These are phyloP conservation scores for Leccinellum albellum DNA, from an alignment of 768 basidiomycete species.

Conservation along the genomic window DNA sequence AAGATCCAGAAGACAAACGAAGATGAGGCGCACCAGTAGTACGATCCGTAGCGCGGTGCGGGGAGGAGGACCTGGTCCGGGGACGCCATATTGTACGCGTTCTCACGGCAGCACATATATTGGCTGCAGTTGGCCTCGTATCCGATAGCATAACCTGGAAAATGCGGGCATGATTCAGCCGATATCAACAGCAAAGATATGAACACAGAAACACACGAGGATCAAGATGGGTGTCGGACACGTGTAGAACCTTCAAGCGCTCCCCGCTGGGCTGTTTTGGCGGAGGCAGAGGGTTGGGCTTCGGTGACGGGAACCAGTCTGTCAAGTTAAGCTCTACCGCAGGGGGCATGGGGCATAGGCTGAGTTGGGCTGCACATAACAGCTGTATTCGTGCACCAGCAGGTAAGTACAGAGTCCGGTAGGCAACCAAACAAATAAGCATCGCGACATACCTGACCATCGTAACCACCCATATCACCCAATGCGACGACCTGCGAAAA, in stretches of 20 bases:
- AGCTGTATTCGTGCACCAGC: constrained; percentile 1
- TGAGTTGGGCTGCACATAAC: constrained; percentile 37
- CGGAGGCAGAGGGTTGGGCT: constrained; percentile 43
- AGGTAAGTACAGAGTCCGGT: background rate
- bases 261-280: constrained; percentile 41
- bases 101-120: constrained; percentile 59
- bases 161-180: background rate
- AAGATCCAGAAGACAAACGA: too few species aligned
- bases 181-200: too few species aligned
- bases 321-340: constrained; percentile 42
- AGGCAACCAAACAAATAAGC: background rate
- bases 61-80: constrained; percentile 47
- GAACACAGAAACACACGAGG: constrained; percentile 35
- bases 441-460: constrained; percentile 40
- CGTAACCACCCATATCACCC: constrained; percentile 45
- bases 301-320: constrained; percentile 50
- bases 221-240: constrained; percentile 51
- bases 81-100: constrained; percentile 43
- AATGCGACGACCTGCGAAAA: constrained; percentile 46
- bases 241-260: constrained; percentile 45
- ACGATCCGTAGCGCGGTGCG: constrained; percentile 61
- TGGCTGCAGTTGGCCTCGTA: constrained; percentile 67
- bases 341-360: constrained; percentile 37
- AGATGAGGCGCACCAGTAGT: constrained; percentile 6
- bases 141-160: constrained; percentile 60